These are phyloP conservation scores for Colletotrichum caudatum DNA, from an alignment of 2,329 filamentous ascomycete genomes.

Conservation along the genomic window DNA sequence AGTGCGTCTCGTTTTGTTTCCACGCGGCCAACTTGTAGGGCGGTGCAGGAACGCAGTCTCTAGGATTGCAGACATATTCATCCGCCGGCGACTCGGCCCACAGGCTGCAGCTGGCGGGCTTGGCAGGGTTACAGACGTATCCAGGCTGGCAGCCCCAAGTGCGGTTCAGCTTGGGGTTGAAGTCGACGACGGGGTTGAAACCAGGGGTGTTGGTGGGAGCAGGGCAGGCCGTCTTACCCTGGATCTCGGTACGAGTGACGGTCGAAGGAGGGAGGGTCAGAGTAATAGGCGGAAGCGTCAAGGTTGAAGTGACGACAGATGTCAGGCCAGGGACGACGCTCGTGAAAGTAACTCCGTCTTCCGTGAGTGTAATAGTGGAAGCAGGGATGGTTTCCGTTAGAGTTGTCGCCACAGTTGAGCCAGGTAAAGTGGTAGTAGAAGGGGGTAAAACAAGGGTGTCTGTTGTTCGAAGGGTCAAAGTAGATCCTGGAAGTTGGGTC, in stretches of 20 bases:
- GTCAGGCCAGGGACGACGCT: conserved; percentile 46
- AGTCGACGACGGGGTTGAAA: conserved; percentile 41
- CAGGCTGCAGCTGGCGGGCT: conserved; percentile 63
- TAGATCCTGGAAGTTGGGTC: conserved; percentile 31
- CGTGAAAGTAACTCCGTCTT: conserved; percentile 48
- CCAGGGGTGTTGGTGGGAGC: conserved; percentile 55
- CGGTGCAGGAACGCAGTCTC: conserved; percentile 60
- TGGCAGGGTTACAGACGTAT: conserved; percentile 64
- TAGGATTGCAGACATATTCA: conserved; percentile 60
- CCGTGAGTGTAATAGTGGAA: conserved; percentile 50
- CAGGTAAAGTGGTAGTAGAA: conserved; percentile 45
- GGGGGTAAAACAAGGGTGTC: conserved; percentile 42
- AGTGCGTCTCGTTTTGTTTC: conserved; percentile 59
- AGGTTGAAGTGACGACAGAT: conserved; percentile 40
- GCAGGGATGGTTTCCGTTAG: conserved; percentile 48
- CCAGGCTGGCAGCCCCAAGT: conserved; percentile 68
- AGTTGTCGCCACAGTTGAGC: conserved; percentile 50
- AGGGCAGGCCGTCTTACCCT: conserved; percentile 56
- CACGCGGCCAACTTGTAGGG: conserved; percentile 54
- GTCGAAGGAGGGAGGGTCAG: conserved; percentile 48
- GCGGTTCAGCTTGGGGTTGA: conserved; percentile 54
- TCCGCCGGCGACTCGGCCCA: conserved; percentile 61
- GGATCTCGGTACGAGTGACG: conserved; percentile 46
- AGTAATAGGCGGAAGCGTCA: conserved; percentile 47
- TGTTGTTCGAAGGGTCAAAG: conserved; percentile 30